Evolutionary conservation across 108 stramenopile species (phyloP).

Genomic region (Nannochloropsis granulata): DNA sequence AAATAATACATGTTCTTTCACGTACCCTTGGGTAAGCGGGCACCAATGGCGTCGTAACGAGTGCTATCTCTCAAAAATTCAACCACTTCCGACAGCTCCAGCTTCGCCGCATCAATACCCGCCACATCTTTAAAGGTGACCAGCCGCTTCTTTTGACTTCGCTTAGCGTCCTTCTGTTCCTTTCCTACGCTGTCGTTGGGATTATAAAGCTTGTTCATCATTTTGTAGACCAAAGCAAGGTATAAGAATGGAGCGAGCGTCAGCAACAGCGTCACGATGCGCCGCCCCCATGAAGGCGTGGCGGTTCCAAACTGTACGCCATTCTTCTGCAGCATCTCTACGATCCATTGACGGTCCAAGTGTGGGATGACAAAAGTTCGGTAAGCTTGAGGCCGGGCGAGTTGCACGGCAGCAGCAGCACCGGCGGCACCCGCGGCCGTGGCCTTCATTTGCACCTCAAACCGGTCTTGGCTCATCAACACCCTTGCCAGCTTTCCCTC

Average conservation of each 20-base stretch:
- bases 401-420: neutral
- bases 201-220: constrained; percentile 4
- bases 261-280: constrained; percentile 5
- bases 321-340: neutral
- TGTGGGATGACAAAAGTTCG: neutral
- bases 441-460: neutral
- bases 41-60: constrained; percentile 32
- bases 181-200: neutral
- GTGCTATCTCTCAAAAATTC: constrained; percentile 15
- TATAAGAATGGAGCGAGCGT: constrained; percentile 6
- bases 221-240: neutral
- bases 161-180: neutral
- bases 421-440: neutral
- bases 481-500: neutral
- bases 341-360: neutral
- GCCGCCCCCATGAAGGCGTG: constrained; percentile 6
- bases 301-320: constrained; percentile 2
- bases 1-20: constrained; percentile 12
- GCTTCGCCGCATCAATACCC: constrained; percentile 60
- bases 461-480: neutral
- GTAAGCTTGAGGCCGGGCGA: neutral
- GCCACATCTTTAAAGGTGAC: constrained; percentile 68
- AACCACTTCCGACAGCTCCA: constrained; percentile 72
- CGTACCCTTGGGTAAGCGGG: constrained; percentile 35
- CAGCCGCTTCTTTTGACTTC: neutral